Base-by-base conservation (phyloP, 495 filamentous ascomycete species). In the Glarea lozoyensis region DNA sequence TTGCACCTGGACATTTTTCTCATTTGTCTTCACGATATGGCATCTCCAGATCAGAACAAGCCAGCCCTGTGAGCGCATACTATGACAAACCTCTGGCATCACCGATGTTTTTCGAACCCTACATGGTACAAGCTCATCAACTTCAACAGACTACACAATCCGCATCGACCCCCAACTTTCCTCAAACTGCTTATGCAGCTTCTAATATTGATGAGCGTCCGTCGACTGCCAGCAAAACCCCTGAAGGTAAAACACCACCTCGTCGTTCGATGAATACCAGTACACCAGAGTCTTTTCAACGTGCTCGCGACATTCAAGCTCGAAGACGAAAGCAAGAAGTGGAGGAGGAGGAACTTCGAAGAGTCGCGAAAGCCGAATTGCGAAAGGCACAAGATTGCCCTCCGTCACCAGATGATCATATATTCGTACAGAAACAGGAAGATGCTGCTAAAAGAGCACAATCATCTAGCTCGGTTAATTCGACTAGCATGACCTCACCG, bases 321-420 rank as follows among this genome's bases (percentile, higher is more conserved):
- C 25, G 25, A 29, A 3, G 15, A 7, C 54, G 59, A 40, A 53
- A 48, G 15, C 38, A 51, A 5, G 49, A 48, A 24, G 42, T 40
- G 36, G 55, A 60, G 49, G 15, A 24, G 12, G 44, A 51, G 6
- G 45, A 31, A 5, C 47, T 49, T 9, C 16, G 37, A n/a, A 44
- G 46, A 37, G 17, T 42, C 21, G 25, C 29, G 40, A 16, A 37
- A 21, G 18, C 39, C 36, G 1, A 31, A 20, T 9, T 43, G 53
- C n/a, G 33, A 45, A 6, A 55, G 1, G 47, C 49, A 9, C 37
- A 59, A 4, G 49, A 49, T 18, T 70, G 63, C 48, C 67, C 67
- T n/a, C 69, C 69, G 1, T 69, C 73, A 10, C 65, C 67, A n/a
- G 71, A 74, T 24, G 67, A 72, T 36, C 69, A 67, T 0, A 52